Base-by-base conservation (phyloP, 768 basidiomycete species). In the Clavulina sp. region DNA sequence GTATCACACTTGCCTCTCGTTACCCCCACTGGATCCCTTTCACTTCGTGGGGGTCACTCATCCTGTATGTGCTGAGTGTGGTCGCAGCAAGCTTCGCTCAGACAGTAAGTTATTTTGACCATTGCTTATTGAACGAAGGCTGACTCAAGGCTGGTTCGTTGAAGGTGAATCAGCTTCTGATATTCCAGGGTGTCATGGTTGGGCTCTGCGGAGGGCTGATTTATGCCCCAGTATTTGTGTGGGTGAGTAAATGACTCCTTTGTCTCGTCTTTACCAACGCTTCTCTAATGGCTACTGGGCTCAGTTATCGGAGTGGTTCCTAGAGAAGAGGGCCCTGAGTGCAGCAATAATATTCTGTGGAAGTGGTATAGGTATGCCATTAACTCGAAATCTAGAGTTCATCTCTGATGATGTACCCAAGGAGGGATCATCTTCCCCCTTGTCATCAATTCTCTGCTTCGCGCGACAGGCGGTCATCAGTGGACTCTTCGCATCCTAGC, bases 401-500 rank as follows among this genome's bases (percentile, higher is more conserved):
- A n/a, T n/a, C n/a, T n/a, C n/a, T n/a, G n/a, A n/a, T n/a, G n/a
- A n/a, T n/a, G n/a, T n/a, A n/a, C n/a, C n/a, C n/a, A n/a, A n/a
- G n/a, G 49, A 4, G 49, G 49, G 4, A 38, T 23, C 36, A 16
- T 41, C 5, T 50, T 50, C 49, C 49, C 49, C 3, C 32, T 29
- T 2, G 4, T 50, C 24, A n/a, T 50, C 34, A 38, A 38, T 7
- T 32, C 33, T 7, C 3, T 41, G 3, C 49, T 50, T 18, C 32
- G 32, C 49, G 49, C 32, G 36, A 50, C 18, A n/a, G 28, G 4
- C 49, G 36, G 49, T 4, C 41, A 29, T 16, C 4, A 36, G 23
- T 50, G 49, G 49, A 50, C 49, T 9, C 49, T 50, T 16, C 49
- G 49, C 21, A 50, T 50, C 3, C 41, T 31, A 36, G 49, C 49